phyloP scores from a whole-genome alignment of 345 rosid genomes.

The Gynandropsis gynandra region DNA sequence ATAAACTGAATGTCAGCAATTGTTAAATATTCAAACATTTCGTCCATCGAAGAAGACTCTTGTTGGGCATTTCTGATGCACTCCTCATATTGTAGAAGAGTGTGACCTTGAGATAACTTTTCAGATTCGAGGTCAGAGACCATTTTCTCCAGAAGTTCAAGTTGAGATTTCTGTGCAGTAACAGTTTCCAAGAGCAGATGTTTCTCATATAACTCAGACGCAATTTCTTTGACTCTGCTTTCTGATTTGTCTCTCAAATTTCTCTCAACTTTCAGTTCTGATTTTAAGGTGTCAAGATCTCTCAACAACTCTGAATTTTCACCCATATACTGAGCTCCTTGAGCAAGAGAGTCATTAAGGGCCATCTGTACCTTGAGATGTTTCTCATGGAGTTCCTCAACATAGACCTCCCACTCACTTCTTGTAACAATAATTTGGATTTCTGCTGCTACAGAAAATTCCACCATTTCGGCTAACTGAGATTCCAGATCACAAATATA shows the following conservation, averaged over 20 bases:
- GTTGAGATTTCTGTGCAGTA: constrained; percentile 45
- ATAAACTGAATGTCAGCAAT: constrained; percentile 46
- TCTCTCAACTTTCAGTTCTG: constrained; percentile 34
- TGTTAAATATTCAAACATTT: constrained; percentile 41
- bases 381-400: constrained; percentile 48
- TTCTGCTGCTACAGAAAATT: constrained; percentile 52
- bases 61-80: constrained; percentile 13
- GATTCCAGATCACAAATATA: constrained; percentile 43
- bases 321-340: constrained; percentile 41
- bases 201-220: constrained; percentile 51
- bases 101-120: constrained; percentile 25
- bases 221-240: constrained; percentile 38
- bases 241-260: constrained; percentile 30
- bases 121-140: constrained; percentile 54
- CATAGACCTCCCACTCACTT: constrained; percentile 44
- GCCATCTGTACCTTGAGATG: constrained; percentile 37
- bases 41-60: constrained; percentile 25
- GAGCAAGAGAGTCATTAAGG: constrained; percentile 41
- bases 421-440: constrained; percentile 41
- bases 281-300: constrained; percentile 38
- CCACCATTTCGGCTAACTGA: constrained; percentile 59
- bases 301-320: constrained; percentile 43
- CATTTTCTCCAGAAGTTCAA: constrained; percentile 45
- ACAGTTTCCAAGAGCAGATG: constrained; percentile 36
- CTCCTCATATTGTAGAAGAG: constrained; percentile 3